Evolutionary conservation across 371 early-diverging fungal species (phyloP).

Genomic region (Choanephora cucurbitarum): DNA sequence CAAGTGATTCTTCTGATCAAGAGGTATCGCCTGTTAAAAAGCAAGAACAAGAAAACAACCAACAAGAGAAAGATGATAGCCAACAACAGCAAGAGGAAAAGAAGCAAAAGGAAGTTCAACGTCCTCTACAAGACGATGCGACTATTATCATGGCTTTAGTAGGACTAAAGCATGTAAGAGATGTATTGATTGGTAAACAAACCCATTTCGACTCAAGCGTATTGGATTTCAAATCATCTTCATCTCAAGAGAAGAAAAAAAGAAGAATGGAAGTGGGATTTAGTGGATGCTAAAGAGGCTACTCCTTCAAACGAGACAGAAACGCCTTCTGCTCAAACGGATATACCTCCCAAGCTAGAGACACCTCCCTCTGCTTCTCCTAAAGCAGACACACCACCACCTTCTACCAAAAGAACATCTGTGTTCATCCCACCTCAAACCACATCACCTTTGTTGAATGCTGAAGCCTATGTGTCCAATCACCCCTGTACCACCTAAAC

Average conservation of each 20-base stretch:
- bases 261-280: slow-evolving; percentile 10
- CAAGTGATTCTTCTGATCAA: too few relatives aligned
- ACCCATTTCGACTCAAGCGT: slow-evolving; percentile 51
- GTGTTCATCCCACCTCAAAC: slow-evolving; percentile 7
- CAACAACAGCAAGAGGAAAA: slow-evolving; percentile 1
- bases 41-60: slow-evolving; percentile 7
- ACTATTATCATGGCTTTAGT: slow-evolving; percentile 47
- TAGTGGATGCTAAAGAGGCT: slow-evolving; percentile 8
- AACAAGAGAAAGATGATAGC: background rate
- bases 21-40: too few relatives aligned
- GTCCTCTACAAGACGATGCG: slow-evolving; percentile 33
- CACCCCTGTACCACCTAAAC: slow-evolving; percentile 34
- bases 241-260: slow-evolving; percentile 9
- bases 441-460: slow-evolving; percentile 4
- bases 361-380: too few relatives aligned
- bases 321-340: too few relatives aligned
- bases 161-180: slow-evolving; percentile 64
- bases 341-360: too few relatives aligned
- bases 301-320: too few relatives aligned
- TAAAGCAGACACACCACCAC: too few relatives aligned
- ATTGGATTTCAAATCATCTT: slow-evolving; percentile 24
- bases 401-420: background rate
- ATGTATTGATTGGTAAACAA: slow-evolving; percentile 56
- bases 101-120: too few relatives aligned
- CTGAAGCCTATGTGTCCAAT: slow-evolving; percentile 8